phyloP scores from a whole-genome alignment of 257 asterid genomes.

The Jacaranda mimosifolia region DNA sequence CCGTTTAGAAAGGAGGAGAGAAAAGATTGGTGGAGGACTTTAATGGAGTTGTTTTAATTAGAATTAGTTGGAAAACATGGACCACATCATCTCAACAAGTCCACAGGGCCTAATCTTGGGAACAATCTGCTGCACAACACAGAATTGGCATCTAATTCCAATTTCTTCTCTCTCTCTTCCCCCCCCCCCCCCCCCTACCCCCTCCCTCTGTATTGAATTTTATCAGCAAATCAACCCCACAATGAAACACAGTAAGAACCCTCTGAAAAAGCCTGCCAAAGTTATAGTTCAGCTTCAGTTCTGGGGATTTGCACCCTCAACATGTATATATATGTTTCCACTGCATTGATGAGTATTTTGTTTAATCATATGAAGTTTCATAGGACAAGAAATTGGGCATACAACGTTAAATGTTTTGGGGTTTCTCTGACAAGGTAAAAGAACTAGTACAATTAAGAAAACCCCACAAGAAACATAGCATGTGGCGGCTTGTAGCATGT shows the following conservation, averaged over 20 bases:
- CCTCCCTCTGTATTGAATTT: constrained; percentile 43
- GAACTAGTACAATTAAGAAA: no score
- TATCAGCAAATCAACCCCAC: constrained; percentile 58
- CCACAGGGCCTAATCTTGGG: constrained; percentile 67
- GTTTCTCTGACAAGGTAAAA: background rate
- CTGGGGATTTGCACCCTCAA: constrained; percentile 56
- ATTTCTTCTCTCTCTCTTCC: no score
- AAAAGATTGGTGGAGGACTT: constrained; percentile 63
- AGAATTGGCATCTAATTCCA: constrained; percentile 65
- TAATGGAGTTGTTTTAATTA: constrained; percentile 62
- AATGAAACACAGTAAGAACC: constrained; percentile 37
- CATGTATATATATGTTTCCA: background rate
- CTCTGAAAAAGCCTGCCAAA: constrained; percentile 74
- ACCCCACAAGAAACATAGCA: constrained; percentile 25
- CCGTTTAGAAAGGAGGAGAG: constrained; percentile 43
- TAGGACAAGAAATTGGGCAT: background rate
- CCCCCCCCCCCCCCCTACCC: no score
- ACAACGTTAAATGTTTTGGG: constrained; percentile 8
- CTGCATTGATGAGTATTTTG: no score
- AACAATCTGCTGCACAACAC: constrained; percentile 58
- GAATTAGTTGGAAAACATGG: constrained; percentile 81
- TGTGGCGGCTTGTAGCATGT: constrained; percentile 53
- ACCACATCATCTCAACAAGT: constrained; percentile 81
- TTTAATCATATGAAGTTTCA: background rate
- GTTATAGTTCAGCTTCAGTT: constrained; percentile 65